A percentile compares a stretch with the other conserved stretches of the same genome.
Evolutionary conservation across 2,329 filamentous ascomycete genomes (phyloP).

Genomic region (Diaporthe aspalathi): DNA sequence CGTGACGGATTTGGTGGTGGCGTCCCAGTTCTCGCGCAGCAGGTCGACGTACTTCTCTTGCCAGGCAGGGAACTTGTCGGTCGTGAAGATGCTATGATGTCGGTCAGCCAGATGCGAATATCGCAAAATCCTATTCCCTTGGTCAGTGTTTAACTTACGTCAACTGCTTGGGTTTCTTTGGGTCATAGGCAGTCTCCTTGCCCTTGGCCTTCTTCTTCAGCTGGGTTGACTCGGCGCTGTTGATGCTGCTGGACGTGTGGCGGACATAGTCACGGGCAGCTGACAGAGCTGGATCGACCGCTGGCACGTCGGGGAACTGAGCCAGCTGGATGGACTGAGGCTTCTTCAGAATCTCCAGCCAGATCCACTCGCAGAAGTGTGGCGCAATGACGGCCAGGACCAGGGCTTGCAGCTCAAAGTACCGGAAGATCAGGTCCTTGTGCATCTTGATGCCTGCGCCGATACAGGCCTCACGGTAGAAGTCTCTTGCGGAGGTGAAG

Average conservation of each 20-base stretch:
- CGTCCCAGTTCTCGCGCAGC: constrained; percentile 77
- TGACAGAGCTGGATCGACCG: constrained; percentile 73
- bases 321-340: constrained; percentile 81
- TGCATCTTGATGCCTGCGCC: constrained; percentile 88
- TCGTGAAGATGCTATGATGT: constrained; percentile 73
- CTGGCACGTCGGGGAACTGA: constrained; percentile 76
- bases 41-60: constrained; percentile 91
- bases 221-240: constrained; percentile 83
- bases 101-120: constrained; percentile 5
- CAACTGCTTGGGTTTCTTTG: constrained; percentile 90
- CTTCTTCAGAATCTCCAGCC: constrained; percentile 89
- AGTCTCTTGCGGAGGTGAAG: constrained; percentile 87
- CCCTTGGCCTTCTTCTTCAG: constrained; percentile 94
- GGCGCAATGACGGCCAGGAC: constrained; percentile 87
- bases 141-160: constrained; percentile 53
- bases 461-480: constrained; percentile 85
- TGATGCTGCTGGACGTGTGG: constrained; percentile 80
- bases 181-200: constrained; percentile 86
- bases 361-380: constrained; percentile 95
- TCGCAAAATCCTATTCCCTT: background rate
- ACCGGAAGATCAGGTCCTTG: constrained; percentile 79
- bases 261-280: constrained; percentile 79
- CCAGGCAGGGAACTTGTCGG: constrained; percentile 86
- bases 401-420: constrained; percentile 87
- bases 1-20: constrained; percentile 64